phyloP scores from a whole-genome alignment of 2,329 filamentous ascomycete genomes.

The Proliferodiscus dingleyae region DNA sequence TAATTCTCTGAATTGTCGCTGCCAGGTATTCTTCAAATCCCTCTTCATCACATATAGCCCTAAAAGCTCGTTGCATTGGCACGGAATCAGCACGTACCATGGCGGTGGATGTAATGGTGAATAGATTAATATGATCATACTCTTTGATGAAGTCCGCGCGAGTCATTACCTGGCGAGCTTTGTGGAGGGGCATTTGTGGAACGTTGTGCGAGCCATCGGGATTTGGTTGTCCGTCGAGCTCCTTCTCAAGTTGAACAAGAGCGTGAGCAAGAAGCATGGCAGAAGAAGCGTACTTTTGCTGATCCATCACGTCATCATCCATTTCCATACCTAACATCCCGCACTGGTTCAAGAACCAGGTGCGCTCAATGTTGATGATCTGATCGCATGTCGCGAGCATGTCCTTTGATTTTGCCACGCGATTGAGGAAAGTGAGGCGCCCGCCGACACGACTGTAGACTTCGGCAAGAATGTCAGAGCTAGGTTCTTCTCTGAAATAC shows the following conservation, averaged over 20 bases:
- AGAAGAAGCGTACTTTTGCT: conserved; percentile 91
- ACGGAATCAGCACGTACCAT: conserved; percentile 90
- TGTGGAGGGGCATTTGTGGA: conserved; percentile 74
- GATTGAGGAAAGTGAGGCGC: conserved; percentile 79
- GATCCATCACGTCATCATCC: conserved; percentile 98
- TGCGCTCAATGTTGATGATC: conserved; percentile 67
- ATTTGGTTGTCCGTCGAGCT: conserved; percentile 3
- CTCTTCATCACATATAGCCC: conserved; percentile 69
- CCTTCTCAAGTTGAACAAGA: conserved; percentile 74
- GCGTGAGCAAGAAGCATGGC: conserved; percentile 91
- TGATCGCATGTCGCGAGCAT: conserved; percentile 74
- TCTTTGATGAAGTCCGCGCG: conserved; percentile 88
- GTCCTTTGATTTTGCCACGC: conserved; percentile 79
- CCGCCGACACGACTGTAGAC: conserved; percentile 87
- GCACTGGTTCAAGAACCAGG: conserved; percentile 75
- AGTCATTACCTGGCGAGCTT: conserved; percentile 90
- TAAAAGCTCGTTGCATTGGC: conserved; percentile 92
- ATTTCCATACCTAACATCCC: conserved; percentile 71
- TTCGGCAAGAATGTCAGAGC: conserved; percentile 56
- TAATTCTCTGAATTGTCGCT: conserved; percentile 76
- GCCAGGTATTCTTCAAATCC: conserved; percentile 82
- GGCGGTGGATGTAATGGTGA: conserved; percentile 84
- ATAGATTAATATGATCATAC: conserved; percentile 91
- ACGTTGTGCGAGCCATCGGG: conserved; percentile 42
- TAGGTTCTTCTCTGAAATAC: conserved; percentile 63